Evolutionary conservation across 2,329 filamentous ascomycete genomes (phyloP).

Genomic region (Curvularia sp.): DNA sequence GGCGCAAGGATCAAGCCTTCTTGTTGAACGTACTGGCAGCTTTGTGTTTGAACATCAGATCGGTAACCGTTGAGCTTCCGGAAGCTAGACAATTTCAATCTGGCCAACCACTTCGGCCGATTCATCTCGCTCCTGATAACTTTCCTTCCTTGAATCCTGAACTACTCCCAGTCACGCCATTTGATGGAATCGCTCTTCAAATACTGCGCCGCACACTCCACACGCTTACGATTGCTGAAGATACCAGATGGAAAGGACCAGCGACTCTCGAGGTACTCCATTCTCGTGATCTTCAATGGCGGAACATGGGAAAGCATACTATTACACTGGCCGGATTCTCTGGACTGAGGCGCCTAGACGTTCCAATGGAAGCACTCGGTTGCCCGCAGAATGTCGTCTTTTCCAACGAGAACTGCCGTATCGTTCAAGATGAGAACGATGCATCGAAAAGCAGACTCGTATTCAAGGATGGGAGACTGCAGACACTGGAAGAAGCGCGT

Average conservation of each 20-base stretch:
- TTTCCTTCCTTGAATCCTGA: slow-evolving; percentile 9
- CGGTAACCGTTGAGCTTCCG: slow-evolving; percentile 21
- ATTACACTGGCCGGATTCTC: slow-evolving; percentile 19
- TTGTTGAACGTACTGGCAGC: slow-evolving; percentile 22
- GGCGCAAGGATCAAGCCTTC: slow-evolving; percentile 13
- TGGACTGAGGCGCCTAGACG: slow-evolving; percentile 15
- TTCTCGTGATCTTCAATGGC: slow-evolving; percentile 12
- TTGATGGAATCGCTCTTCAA: slow-evolving; percentile 13
- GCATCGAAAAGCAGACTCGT: background rate
- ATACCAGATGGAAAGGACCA: slow-evolving; percentile 18
- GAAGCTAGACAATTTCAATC: slow-evolving; percentile 4
- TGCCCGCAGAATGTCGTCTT: slow-evolving; percentile 15
- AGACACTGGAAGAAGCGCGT: background rate
- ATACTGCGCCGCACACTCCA: slow-evolving; percentile 19
- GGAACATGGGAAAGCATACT: slow-evolving; percentile 23
- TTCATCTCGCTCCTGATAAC: background rate
- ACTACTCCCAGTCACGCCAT: slow-evolving; percentile 11
- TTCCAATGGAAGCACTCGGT: slow-evolving; percentile 19
- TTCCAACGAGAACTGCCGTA: background rate
- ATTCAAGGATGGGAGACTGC: background rate
- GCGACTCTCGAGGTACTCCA: slow-evolving; percentile 18
- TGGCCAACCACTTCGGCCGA: background rate
- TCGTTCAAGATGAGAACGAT: background rate
- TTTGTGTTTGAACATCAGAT: slow-evolving; percentile 23
- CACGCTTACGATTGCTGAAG: slow-evolving; percentile 20